Base-by-base conservation (phyloP, 352 stramenopile genomes). In the Phytopythium kandeliae region DNA sequence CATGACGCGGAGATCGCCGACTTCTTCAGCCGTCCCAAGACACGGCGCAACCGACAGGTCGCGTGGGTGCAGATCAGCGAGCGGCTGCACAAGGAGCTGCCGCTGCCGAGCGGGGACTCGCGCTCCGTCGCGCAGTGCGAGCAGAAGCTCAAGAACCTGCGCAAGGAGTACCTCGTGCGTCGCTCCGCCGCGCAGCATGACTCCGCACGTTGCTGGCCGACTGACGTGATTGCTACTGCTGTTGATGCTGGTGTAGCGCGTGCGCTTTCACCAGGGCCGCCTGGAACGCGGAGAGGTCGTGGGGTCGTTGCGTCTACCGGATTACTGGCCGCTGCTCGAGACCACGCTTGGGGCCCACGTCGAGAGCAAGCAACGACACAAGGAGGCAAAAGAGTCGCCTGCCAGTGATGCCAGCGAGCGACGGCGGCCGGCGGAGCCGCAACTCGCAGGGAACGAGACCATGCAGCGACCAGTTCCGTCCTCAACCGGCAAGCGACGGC, bases 121-220 rank as follows among this genome's bases (percentile, higher is more conserved):
- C 52, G 52, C 36, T 58, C 52, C 12, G 34, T 47, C 34, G 38
- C 43, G 43, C 52, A 58, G 34, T 58, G 52, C 52, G 52, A 58
- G 43, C 52, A 58, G 36, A 58, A 58, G 45, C 36, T 58, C 52
- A 58, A 58, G 35, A 58, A 58, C 45, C 45, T 58, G 52, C 52
- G 52, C 43, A 58, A 58, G 36, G 52, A 58, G 44, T 53, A 48
- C 34, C 22, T 58, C 13, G 52, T 58, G 30, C 33, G 52, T 36
- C 13, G 7, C 17, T 43, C 8, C 36, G 42, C 15, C 0, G 6
- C 15, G 15, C 11, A 34, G 22, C n/a, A 31, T 31, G 28, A 31
- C 28, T 31, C 9, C 19, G 40, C 21, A 22, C 16, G 35, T 13
- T 6, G 15, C 35, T n/a, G 16, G 33, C 16, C 9, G 16, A 2